Percentiles rank a stretch among this genome's conserved stretches.
phyloP scores from a whole-genome alignment of 2,329 filamentous ascomycete species.

The Ophiostoma triangulosporum region DNA sequence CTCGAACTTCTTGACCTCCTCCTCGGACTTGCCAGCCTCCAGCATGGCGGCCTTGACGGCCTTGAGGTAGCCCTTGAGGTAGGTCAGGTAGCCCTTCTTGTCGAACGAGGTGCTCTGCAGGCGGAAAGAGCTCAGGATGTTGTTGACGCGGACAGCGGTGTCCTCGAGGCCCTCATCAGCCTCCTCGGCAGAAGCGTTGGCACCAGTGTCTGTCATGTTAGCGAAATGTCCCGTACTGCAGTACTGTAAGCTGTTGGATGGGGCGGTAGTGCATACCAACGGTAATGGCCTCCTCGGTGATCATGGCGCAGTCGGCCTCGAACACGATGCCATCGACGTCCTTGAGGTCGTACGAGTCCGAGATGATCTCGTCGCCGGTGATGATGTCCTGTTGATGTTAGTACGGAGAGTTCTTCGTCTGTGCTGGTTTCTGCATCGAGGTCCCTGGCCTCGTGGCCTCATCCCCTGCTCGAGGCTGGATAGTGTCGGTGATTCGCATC shows the following conservation, averaged over 20 bases:
- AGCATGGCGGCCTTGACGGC: conserved; percentile 59
- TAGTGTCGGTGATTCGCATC: not conserved
- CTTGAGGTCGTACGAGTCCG: conserved; percentile 81
- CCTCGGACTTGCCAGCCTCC: conserved; percentile 41
- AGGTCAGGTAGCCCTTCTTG: conserved; percentile 73
- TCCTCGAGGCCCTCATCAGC: conserved; percentile 67
- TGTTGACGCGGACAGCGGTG: conserved; percentile 61
- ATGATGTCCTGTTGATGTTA: conserved; percentile 57
- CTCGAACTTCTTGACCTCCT: conserved; percentile 67
- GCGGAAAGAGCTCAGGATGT: conserved; percentile 87
- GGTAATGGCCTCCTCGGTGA: conserved; percentile 60
- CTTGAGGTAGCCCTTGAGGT: conserved; percentile 95
- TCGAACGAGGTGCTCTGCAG: conserved; percentile 65
- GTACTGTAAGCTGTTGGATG: too few relatives aligned
- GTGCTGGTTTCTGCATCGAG: not conserved
- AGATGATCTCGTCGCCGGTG: conserved; percentile 89
- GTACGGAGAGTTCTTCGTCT: not conserved
- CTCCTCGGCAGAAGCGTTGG: conserved; percentile 94
- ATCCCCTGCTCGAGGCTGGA: not conserved
- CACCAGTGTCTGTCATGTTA: conserved; percentile 56
- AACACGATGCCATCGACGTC: conserved; percentile 67
- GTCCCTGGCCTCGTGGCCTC: not conserved
- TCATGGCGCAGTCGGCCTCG: conserved; percentile 87
- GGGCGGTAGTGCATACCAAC: too few relatives aligned
- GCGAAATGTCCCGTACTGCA: too few relatives aligned